Base-by-base conservation (phyloP, 805 yeast species). In the Schwanniomyces yamadae region DNA sequence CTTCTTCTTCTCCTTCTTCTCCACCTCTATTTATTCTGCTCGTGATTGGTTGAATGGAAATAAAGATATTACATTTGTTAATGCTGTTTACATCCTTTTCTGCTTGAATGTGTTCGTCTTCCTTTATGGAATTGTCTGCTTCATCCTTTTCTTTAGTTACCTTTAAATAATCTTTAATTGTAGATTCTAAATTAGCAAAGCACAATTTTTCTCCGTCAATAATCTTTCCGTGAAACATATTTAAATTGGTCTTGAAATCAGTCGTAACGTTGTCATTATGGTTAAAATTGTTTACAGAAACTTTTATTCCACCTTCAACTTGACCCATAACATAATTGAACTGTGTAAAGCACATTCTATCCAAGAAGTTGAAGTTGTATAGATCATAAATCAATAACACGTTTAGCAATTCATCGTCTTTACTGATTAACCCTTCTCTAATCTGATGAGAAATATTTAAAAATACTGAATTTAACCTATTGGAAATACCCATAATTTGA, bases 161-260 rank as follows among this genome's bases (percentile, higher is more conserved):
- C 55, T 48, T 55, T 19, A 38, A 31, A 37, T 54, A 67, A 41
- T 61, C 63, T 67, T 76, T 73, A 34, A 82, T 73, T n/a, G 81
- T 78, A 36, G 80, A 78, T 20, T 88, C 96, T 49, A 91, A 71
- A 54, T 88, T 90, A 4, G 97, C 98, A 50, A 77, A 72, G 26
- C 95, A 84, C 40, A 93, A 73, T 57, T 93, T 91, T 51, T 85
- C 95, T 10, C 93, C 97, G 57, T 88, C 95, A 28, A 79, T 75
- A 1, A 79, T 51, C 44, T 84, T 83, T 6, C 97, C 97, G 14
- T 73, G 65, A 54, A 89, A 87, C 47, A 85, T 57, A 43, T 83
- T 82, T 49, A 91, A 73, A 32, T 77, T 76, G 20, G 74, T 69
- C 39, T 39, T 39, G 6, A 13, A 23, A 9, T 46, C 44, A 21